Evolutionary conservation across 2,329 filamentous ascomycete genomes (phyloP).

Genomic region (Basipetospora chlamydospora): DNA sequence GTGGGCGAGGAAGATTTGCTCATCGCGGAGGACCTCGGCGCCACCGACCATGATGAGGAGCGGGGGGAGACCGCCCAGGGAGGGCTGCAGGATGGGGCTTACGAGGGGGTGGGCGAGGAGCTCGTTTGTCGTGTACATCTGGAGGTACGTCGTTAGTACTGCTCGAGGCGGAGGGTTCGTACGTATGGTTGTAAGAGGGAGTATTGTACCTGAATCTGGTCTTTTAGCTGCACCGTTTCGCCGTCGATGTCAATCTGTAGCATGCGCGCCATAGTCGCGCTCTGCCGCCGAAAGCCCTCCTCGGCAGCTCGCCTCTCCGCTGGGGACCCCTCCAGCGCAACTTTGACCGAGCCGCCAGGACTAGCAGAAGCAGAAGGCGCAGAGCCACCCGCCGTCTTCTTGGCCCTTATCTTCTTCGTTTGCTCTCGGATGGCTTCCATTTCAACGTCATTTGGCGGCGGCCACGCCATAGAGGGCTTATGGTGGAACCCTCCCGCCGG

Average conservation of each 20-base stretch:
- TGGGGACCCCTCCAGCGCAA: slow-evolving; percentile 1
- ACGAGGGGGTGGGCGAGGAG: slow-evolving; percentile 77
- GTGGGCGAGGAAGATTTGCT: slow-evolving; percentile 90
- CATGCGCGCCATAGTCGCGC: slow-evolving; percentile 1
- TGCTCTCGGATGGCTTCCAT: slow-evolving; percentile 38
- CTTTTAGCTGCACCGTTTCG: slow-evolving; percentile 57
- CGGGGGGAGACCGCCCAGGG: slow-evolving; percentile 78
- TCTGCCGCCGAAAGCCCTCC: neutral
- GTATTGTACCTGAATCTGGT: slow-evolving; percentile 71
- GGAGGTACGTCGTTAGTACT: slow-evolving; percentile 21
- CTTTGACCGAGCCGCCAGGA: neutral
- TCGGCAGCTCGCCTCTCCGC: slow-evolving; percentile 4
- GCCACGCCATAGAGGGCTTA: slow-evolving; percentile 81
- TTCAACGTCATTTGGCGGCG: slow-evolving; percentile 73
- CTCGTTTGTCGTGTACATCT: slow-evolving; percentile 68
- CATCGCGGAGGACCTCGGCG: slow-evolving; percentile 78
- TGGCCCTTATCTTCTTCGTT: slow-evolving; percentile 24
- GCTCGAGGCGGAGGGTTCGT: neutral
- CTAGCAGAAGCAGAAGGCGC: too few relatives aligned
- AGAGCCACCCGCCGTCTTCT: too few relatives aligned
- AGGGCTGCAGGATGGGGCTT: slow-evolving; percentile 76
- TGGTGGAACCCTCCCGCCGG: slow-evolving; percentile 80
- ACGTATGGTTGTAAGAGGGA: too few relatives aligned
- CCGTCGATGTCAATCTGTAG: slow-evolving; percentile 53
- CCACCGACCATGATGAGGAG: slow-evolving; percentile 77